phyloP scores from a whole-genome alignment of 78 protist genomes.

The Dictyostelium capitatum region DNA sequence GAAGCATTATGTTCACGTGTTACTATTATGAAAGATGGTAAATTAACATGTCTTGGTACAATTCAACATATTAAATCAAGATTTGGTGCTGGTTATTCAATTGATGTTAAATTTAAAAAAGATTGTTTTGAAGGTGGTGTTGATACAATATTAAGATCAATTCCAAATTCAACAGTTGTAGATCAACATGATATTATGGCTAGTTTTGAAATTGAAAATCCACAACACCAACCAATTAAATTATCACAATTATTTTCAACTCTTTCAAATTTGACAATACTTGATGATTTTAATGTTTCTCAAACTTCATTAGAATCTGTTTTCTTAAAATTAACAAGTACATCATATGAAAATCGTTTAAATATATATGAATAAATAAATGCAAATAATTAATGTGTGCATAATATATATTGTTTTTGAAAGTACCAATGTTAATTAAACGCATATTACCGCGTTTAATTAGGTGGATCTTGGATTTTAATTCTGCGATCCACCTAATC shows the following conservation, averaged over 20 bases:
- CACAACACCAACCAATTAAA: not conserved
- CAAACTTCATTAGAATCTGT: conserved; percentile 62
- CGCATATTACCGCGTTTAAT: no score
- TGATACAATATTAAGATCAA: not conserved
- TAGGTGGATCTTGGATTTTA: no score
- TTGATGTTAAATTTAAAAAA: conserved; percentile 48
- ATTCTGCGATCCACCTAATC: no score
- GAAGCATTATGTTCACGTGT: conserved; percentile 82
- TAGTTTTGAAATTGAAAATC: not conserved
- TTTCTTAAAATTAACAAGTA: conserved; percentile 59
- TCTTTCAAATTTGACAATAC: conserved; percentile 19
- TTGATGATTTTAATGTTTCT: conserved; percentile 41
- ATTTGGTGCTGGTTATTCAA: conserved; percentile 94
- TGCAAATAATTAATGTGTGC: no score
- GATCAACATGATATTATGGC: conserved; percentile 45
- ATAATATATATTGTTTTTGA: no score
- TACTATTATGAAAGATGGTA: conserved; percentile 94
- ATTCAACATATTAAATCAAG: conserved; percentile 86
- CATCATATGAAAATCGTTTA: not conserved
- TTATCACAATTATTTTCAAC: conserved; percentile 28
- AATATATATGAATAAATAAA: not conserved
- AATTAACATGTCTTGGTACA: conserved; percentile 83
- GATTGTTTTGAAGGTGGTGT: conserved; percentile 35
- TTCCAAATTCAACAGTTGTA: conserved; percentile 14
- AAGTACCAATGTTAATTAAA: no score